A percentile compares a stretch with the other conserved stretches of the same genome.
phyloP scores from a whole-genome alignment of 2,329 filamentous ascomycete species.

The Colletotrichum eremochloae region DNA sequence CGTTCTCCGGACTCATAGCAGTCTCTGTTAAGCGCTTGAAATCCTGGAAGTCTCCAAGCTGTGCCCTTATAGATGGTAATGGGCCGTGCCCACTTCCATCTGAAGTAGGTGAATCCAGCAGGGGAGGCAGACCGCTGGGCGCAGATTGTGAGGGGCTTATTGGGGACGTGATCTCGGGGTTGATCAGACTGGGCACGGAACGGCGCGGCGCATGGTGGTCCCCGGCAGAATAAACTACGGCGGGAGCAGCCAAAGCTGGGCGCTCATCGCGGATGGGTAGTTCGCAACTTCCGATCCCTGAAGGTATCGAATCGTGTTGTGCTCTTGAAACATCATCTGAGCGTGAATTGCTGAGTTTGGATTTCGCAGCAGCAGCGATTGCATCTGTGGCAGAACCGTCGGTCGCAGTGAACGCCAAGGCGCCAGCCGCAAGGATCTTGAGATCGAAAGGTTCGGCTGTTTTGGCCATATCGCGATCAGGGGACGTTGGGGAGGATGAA shows the following conservation, averaged over 20 bases:
- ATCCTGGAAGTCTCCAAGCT: constrained; percentile 54
- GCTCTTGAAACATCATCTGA: constrained; percentile 3
- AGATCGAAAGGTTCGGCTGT: constrained; percentile 45
- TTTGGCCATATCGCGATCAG: constrained; percentile 32
- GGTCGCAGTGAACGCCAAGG: constrained; percentile 46
- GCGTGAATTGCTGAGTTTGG: constrained; percentile 16
- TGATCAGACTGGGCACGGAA: constrained; percentile 11
- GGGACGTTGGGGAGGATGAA: constrained; percentile 37
- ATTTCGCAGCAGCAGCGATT: constrained; percentile 42
- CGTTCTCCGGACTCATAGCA: constrained; percentile 50
- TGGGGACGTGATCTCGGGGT: constrained; percentile 28
- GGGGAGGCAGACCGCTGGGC: constrained; percentile 52
- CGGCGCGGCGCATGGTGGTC: constrained; percentile 29
- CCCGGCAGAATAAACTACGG: constrained; percentile 29
- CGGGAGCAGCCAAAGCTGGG: constrained; percentile 32
- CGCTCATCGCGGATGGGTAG: constrained; percentile 53
- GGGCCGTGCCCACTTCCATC: constrained; percentile 52
- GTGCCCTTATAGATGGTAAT: constrained; percentile 56
- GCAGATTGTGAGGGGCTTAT: constrained; percentile 35
- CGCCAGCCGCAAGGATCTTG: constrained; percentile 50
- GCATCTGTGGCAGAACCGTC: constrained; percentile 37
- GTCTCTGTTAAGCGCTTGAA: constrained; percentile 50
- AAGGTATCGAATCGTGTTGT: constrained; percentile 7
- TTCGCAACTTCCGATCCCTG: constrained; percentile 46
- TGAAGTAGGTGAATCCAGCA: constrained; percentile 53